Conservation (phyloP, 2,329 filamentous ascomycete genomes). For the Colletotrichum sp. region DNA sequence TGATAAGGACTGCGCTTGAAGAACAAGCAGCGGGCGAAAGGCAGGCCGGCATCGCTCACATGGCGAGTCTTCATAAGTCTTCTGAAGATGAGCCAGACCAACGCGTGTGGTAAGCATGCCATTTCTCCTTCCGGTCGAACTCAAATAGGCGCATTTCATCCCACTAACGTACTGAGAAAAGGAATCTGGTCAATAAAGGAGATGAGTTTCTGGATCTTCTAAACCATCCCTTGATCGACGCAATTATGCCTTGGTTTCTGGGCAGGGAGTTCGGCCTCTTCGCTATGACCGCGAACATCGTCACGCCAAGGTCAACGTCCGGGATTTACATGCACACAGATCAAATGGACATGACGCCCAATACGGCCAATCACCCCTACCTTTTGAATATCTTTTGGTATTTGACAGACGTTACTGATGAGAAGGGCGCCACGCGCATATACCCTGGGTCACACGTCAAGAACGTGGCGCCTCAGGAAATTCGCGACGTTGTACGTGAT, state of each 20-base stretch:
- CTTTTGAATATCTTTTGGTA: background rate
- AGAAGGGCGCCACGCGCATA: background rate
- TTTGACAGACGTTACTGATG: background rate
- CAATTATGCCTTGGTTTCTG: background rate
- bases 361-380: background rate
- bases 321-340: constrained; percentile 2
- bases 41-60: background rate
- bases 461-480: background rate
- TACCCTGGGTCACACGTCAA: background rate
- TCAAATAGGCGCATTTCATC: background rate
- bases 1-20: background rate
- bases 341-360: background rate
- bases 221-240: background rate
- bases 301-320: background rate
- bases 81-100: background rate
- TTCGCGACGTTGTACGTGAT: background rate
- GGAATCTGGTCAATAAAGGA: background rate
- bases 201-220: background rate
- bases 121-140: background rate
- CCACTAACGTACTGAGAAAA: background rate
- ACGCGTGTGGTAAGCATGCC: background rate
- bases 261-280: background rate
- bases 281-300: background rate
- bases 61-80: background rate
- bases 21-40: background rate